Base-by-base conservation (phyloP, 176 grass and related monocot genomes). In the Hsuehochloa calcarea region DNA sequence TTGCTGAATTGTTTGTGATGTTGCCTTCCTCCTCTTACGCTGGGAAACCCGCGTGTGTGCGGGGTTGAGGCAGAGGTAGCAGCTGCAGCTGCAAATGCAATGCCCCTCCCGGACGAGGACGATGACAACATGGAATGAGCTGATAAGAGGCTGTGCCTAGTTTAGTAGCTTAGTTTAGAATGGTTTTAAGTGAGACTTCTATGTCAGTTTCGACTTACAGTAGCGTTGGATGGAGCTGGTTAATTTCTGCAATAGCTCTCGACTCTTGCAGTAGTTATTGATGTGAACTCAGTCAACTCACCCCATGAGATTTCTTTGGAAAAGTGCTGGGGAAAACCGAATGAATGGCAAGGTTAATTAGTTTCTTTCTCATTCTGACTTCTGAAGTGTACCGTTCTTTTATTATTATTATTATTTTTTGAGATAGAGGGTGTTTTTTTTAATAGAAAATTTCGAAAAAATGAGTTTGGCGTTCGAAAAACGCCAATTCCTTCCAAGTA, bases 71-170 rank as follows among this genome's bases (percentile, higher is more conserved):
- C 70, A 40, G 93, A 95, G 47, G 64, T 95, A 63, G 45, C 77
- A 31, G 80, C 77, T 11, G 93, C 90, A 17, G 88, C 88, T 6
- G 77, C 83, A 0, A 74, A 86, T 6, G 77, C 83, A 0, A 74
- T 92, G 70, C 93, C 88, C 46, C 88, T 95, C 50, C 93, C 93
- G 13, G 93, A 95, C 31, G 88, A 87, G 13, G 88, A 95, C 1
- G 90, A 93, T 26, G 93, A 91, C 3, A 56, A 27, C 35, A 89
- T 89, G 87, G 58, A 79, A 22, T 84, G 67, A 89, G 74, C 73
- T 71, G 63, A 40, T 40, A 3, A n/a, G 43, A 72, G 46, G 73
- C 35, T 34, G 25, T 43, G 6, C 54, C 8, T 64, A 78, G 70
- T 60, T 86, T 56, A 75, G 70, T 66, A 66, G n/a, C 37, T 31